phyloP scores from a whole-genome alignment of 1,139 yeast genomes.

The Zygoascus hellenicus region DNA sequence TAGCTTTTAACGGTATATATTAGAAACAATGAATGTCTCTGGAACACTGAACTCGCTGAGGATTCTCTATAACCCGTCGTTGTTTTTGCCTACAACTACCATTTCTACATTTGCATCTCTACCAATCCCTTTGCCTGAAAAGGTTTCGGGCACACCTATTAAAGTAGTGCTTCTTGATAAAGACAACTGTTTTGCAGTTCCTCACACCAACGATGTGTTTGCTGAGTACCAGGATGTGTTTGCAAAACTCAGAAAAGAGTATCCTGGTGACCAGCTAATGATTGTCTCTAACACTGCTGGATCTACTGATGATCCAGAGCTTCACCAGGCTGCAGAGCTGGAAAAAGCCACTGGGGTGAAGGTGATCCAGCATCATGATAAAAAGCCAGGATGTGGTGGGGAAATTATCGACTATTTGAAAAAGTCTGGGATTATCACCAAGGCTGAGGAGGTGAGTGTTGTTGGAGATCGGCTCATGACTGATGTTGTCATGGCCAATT shows the following conservation, averaged over 20 bases:
- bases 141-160: conserved; percentile 35
- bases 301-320: conserved; percentile 62
- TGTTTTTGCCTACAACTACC: conserved; percentile 63
- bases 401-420: conserved; percentile 62
- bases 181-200: conserved; percentile 90
- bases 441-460: conserved; percentile 66
- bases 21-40: conserved; percentile 21
- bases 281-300: conserved; percentile 96
- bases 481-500: conserved; percentile 87
- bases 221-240: conserved; percentile 62
- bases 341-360: conserved; percentile 67
- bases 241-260: conserved; percentile 47
- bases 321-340: conserved; percentile 56
- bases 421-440: conserved; percentile 28
- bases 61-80: conserved; percentile 54
- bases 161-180: conserved; percentile 86
- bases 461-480: conserved; percentile 90
- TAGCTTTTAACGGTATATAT: no score
- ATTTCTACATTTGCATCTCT: conserved; percentile 62
- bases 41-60: conserved; percentile 41
- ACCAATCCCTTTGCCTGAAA: conserved; percentile 37
- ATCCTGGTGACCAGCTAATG: conserved; percentile 61
- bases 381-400: conserved; percentile 82
- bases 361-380: conserved; percentile 70
- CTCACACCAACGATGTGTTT: conserved; percentile 76